Percentiles rank a stretch among this genome's conserved stretches.
Conservation (phyloP, 164 flowering plant genomes). For the Dillenia turbinata region DNA sequence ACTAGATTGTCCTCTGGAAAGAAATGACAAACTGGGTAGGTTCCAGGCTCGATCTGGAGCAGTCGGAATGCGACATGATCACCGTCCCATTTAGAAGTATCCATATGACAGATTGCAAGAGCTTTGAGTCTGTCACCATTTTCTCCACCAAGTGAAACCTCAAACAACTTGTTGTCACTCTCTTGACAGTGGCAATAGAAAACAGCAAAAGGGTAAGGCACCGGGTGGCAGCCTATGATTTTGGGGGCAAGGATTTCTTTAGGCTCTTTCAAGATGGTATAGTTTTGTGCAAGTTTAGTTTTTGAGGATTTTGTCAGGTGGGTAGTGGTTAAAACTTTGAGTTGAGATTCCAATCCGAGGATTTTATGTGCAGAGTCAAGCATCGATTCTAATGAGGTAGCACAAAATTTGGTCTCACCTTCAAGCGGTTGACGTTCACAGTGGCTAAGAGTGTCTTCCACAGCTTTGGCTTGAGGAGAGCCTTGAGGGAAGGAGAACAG, state of each 20-base stretch:
- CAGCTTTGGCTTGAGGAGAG: constrained; percentile 12
- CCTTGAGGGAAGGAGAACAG: constrained; percentile 28
- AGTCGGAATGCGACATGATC: constrained; percentile 37
- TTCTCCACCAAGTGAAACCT: constrained; percentile 31
- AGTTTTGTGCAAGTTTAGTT: constrained; percentile 26
- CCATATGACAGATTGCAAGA: constrained; percentile 44
- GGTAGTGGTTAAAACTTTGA: constrained; percentile 27
- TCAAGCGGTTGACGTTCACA: constrained; percentile 30
- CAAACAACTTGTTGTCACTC: constrained; percentile 27
- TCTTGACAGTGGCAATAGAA: constrained; percentile 46
- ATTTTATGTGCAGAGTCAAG: constrained; percentile 5
- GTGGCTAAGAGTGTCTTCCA: constrained; percentile 25
- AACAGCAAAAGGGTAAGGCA: constrained; percentile 55
- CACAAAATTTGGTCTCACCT: constrained; percentile 41
- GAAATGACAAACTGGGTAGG: constrained; percentile 48
- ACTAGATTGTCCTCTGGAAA: constrained; percentile 44
- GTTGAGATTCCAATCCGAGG: constrained; percentile 16
- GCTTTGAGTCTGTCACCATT: constrained; percentile 40
- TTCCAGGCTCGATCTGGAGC: constrained; percentile 37
- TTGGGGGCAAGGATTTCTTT: constrained; percentile 23
- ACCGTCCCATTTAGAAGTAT: constrained; percentile 42
- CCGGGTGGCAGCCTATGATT: constrained; percentile 39
- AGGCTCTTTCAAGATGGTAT: constrained; percentile 26
- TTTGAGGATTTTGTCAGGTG: constrained; percentile 13
- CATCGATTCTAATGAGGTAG: constrained; percentile 35